Evolutionary conservation across 495 filamentous ascomycete species (phyloP), one percentile per base, ranked within the genome.

Genomic region (Trichoderma erinaceum): DNA sequence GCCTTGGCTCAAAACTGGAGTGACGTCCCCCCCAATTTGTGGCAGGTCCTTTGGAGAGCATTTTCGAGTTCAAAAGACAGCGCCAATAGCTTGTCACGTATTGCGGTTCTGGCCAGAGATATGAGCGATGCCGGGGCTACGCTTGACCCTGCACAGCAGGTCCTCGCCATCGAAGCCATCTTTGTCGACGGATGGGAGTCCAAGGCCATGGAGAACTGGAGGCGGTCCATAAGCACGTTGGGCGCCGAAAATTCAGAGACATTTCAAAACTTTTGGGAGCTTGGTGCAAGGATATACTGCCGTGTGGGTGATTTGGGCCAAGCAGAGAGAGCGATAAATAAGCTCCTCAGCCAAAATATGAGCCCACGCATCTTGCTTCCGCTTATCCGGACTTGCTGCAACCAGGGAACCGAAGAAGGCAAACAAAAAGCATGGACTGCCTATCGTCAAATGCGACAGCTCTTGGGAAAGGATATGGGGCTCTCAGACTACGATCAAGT

Each of bases 401-500:
- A 71, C 73, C 73, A 67, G 27, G 58, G 27, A 74, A 77, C 68
- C 77, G 77, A 79, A 71, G 77, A 65, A 70, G 73, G 64, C 23
- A 23, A 16, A 41, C 68, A 68, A 11, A 79, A 74, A 21, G 88
- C 90, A 4, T 93, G 89, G 86, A 82, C 85, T 27, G 70, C 87
- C 5, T 94, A 92, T 75, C 76, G 86, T 46, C 81, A 83, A 41
- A 76, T 94, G 38, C 86, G 85, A 63, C 76, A 79, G 15, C 80
- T 84, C 18, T 75, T 92, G 6, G 86, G 86, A 3, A 71, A 83
- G 25, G 74, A 81, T 15, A 90, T 94, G 78, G 86, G 78, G 10
- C 88, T 92, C 80, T 80, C 87, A 25, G 90, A 94, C 74, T 94
- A 92, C 71, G 91, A 93, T 75, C 78, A 79, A 41, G 76, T 94